Evolutionary conservation across 352 stramenopile species (phyloP).

Genomic region (Lagenidium giganteum): DNA sequence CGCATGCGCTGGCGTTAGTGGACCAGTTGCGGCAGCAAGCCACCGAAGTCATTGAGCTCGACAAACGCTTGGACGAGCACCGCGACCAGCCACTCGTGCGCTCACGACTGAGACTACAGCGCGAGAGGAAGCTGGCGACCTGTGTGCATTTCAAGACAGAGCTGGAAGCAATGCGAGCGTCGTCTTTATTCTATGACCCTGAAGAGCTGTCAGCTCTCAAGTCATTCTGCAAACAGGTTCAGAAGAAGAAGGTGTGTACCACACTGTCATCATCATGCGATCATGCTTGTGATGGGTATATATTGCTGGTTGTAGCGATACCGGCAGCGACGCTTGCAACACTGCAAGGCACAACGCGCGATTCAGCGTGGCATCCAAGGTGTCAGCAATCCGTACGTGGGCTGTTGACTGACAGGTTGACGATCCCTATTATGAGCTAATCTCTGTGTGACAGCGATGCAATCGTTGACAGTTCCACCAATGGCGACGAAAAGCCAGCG

Average conservation of each 20-base stretch:
- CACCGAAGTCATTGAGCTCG: constrained; percentile 11
- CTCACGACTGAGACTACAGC: constrained; percentile 20
- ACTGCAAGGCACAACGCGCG: too few relatives aligned
- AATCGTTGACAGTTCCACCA: too few relatives aligned
- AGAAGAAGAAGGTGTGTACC: constrained; percentile 27
- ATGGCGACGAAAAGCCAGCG: too few relatives aligned
- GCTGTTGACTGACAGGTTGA: too few relatives aligned
- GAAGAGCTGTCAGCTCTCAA: constrained; percentile 1
- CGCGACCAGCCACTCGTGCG: constrained; percentile 7
- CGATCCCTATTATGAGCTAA: too few relatives aligned
- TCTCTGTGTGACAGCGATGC: too few relatives aligned
- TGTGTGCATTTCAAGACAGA: constrained; percentile 16
- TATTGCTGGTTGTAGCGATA: background rate
- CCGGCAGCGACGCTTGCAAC: background rate
- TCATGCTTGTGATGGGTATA: background rate
- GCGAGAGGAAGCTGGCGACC: constrained; percentile 12
- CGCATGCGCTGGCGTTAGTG: constrained; percentile 2
- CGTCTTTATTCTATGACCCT: constrained; percentile 7
- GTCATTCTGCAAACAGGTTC: constrained; percentile 15
- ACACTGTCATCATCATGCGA: background rate
- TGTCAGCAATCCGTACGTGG: too few relatives aligned
- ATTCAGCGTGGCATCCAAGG: too few relatives aligned
- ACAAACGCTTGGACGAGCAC: constrained; percentile 5
- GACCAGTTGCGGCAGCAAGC: constrained; percentile 15
- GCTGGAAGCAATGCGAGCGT: constrained; percentile 15